phyloP scores from a whole-genome alignment of 2,329 filamentous ascomycete species.

The Paecilomyces variotii region DNA sequence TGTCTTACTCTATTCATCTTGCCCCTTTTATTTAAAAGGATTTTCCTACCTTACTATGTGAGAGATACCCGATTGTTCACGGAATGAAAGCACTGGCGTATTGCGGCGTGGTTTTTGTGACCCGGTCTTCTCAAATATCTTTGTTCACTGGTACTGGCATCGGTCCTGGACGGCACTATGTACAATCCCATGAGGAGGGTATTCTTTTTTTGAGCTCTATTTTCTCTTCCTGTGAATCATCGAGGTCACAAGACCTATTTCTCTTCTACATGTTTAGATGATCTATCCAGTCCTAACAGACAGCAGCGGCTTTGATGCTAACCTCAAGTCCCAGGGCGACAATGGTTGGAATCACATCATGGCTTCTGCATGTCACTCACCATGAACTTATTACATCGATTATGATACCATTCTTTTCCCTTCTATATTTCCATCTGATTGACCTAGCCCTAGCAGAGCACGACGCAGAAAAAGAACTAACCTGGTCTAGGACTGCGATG shows the following conservation, averaged over 20 bases:
- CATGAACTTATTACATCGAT: neutral
- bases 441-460: neutral
- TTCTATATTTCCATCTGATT: neutral
- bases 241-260: neutral
- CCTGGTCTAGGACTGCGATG: neutral
- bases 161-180: neutral
- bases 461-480: neutral
- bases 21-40: slow-evolving; percentile 2
- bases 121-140: neutral
- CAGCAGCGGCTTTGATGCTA: neutral
- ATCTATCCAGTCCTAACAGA: neutral
- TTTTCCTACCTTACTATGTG: slow-evolving; percentile 6
- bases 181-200: neutral
- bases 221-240: neutral
- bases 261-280: neutral
- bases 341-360: neutral
- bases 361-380: neutral
- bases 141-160: neutral
- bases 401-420: neutral
- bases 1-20: neutral
- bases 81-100: slow-evolving; percentile 1
- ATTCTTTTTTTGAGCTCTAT: neutral
- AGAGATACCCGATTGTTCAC: slow-evolving; percentile 14
- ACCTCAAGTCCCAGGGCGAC: slow-evolving; percentile 5
- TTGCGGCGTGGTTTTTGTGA: neutral